These are phyloP conservation scores for Apiospora kogelbergensis DNA, from an alignment of 2,329 filamentous ascomycete genomes.

Conservation along the genomic window DNA sequence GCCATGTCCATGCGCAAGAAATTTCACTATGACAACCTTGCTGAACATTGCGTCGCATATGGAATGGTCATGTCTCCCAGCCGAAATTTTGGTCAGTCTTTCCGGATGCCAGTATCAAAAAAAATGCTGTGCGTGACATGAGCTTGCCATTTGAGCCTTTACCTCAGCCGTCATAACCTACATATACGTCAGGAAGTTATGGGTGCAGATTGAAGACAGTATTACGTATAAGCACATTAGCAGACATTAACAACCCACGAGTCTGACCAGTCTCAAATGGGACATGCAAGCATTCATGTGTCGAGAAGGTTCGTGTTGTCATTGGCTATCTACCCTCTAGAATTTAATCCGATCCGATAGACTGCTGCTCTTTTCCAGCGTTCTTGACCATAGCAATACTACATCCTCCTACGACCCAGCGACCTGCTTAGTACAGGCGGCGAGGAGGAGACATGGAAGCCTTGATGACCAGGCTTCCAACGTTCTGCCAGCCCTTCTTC, in stretches of 20 bases:
- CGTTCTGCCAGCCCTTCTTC: constrained; percentile 99
- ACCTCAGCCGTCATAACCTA: too few relatives aligned
- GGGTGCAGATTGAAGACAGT: too few relatives aligned
- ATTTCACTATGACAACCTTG: too few relatives aligned
- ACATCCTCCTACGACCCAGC: constrained; percentile 6
- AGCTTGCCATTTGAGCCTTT: too few relatives aligned
- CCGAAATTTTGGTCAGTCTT: too few relatives aligned
- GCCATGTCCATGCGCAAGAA: too few relatives aligned
- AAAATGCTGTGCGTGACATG: too few relatives aligned
- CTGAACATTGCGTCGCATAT: too few relatives aligned
- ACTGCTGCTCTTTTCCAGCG: not conserved
- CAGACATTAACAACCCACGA: not conserved
- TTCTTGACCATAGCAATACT: not conserved
- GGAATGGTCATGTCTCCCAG: too few relatives aligned
- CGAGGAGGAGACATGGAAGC: constrained; percentile 99
- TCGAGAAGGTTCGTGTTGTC: constrained; percentile 9
- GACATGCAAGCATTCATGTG: not conserved
- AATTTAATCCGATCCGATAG: not conserved
- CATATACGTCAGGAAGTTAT: not conserved
- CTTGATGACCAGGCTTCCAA: constrained; percentile 99
- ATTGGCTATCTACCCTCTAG: not conserved
- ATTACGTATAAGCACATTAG: not conserved
- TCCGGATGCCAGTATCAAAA: too few relatives aligned
- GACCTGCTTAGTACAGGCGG: constrained; percentile 80
- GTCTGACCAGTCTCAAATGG: not conserved